Conservation (phyloP, 1,284 basidiomycete species). For the Malassezia japonica region DNA sequence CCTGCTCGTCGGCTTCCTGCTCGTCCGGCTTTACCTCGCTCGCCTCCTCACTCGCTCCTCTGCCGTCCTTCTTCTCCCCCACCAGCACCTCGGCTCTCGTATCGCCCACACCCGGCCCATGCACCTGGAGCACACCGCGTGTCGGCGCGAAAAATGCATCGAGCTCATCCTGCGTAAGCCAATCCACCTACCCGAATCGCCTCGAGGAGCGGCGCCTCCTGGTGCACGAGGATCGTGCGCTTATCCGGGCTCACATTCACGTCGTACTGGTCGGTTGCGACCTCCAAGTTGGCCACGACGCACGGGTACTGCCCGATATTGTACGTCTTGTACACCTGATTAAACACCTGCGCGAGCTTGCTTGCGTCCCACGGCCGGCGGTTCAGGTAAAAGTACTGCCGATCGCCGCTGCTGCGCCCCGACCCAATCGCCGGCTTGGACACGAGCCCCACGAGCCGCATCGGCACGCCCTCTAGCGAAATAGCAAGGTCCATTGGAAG, state of each 20-base stretch:
- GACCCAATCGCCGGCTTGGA: conserved; percentile 65
- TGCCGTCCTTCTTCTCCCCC: too few species aligned
- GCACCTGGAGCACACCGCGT: conserved; percentile 57
- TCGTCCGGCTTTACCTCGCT: too few species aligned
- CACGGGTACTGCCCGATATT: conserved; percentile 55
- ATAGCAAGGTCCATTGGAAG: conserved; percentile 59
- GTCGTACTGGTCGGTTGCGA: conserved; percentile 76
- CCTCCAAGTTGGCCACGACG: conserved; percentile 68
- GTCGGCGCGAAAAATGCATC: conserved; percentile 60
- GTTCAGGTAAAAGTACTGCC: conserved; percentile 91
- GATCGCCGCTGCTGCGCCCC: conserved; percentile 60
- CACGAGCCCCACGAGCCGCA: conserved; percentile 64
- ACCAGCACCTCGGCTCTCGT: too few species aligned
- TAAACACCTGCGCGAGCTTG: conserved; percentile 30
- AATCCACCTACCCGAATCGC: conserved; percentile 60
- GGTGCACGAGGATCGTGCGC: conserved; percentile 81
- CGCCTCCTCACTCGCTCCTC: too few species aligned
- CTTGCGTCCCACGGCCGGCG: conserved; percentile 70
- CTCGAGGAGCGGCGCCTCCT: conserved; percentile 70
- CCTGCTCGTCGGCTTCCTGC: too few species aligned
- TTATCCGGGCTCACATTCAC: conserved; percentile 97
- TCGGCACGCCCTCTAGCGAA: conserved; percentile 17
- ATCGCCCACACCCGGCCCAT: background rate
- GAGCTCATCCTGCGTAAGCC: conserved; percentile 52
- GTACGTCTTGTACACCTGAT: conserved; percentile 42